A percentile compares a stretch with the other conserved stretches of the same genome.
phyloP scores from a whole-genome alignment of 2,329 filamentous ascomycete species.

The Colletotrichum cordylinicola region DNA sequence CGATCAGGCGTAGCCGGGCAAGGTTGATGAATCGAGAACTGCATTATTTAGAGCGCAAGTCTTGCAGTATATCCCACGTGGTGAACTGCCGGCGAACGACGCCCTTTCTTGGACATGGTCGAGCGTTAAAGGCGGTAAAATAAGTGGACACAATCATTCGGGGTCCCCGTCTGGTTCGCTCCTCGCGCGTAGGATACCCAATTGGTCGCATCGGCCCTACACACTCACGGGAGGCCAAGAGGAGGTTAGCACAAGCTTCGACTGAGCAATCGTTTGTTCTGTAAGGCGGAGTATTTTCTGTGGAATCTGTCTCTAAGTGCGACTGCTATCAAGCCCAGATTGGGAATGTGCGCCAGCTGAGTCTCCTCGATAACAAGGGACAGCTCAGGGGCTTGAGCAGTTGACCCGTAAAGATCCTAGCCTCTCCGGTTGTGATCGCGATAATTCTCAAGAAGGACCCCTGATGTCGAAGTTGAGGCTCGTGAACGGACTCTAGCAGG shows the following conservation, averaged over 20 bases:
- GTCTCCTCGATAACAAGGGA: background rate
- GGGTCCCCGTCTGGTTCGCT: background rate
- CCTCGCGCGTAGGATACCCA: background rate
- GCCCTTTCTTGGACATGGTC: background rate
- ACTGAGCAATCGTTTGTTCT: background rate
- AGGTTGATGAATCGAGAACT: background rate
- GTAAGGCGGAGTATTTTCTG: background rate
- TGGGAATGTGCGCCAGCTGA: background rate
- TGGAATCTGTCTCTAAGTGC: background rate
- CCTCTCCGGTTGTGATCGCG: background rate
- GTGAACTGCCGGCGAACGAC: background rate
- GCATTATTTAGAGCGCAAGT: background rate
- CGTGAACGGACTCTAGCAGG: background rate
- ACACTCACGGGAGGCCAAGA: background rate
- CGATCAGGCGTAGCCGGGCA: background rate
- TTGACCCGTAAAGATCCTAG: background rate
- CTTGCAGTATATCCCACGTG: background rate
- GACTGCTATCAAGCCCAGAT: background rate
- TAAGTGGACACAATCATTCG: background rate
- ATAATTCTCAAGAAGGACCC: background rate
- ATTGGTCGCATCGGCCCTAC: background rate
- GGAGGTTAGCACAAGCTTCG: background rate
- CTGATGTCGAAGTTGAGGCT: background rate
- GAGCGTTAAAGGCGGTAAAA: background rate
- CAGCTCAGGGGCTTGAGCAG: background rate